phyloP scores from a whole-genome alignment of 768 basidiomycete genomes.

The Naganishia randhawae region DNA sequence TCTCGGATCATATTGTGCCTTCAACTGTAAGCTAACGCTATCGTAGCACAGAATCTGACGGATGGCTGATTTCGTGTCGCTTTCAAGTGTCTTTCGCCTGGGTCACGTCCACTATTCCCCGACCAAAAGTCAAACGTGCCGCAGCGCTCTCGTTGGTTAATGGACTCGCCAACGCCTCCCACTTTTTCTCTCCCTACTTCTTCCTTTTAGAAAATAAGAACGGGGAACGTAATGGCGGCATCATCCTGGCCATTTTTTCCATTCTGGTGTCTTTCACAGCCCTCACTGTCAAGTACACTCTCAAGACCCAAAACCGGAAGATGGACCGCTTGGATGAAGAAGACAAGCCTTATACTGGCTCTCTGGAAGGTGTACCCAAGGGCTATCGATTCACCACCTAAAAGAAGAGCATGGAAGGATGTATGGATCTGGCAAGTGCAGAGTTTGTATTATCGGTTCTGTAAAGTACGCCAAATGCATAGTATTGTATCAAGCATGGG shows the following conservation, averaged over 20 bases:
- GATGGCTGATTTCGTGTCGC: not conserved
- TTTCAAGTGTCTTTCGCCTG: constrained; percentile 21
- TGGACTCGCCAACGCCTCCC: constrained; percentile 41
- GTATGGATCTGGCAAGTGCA: no score
- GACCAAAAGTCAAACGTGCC: constrained; percentile 44
- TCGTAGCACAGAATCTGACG: not conserved
- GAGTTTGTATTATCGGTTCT: not conserved
- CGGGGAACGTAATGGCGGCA: constrained; percentile 13
- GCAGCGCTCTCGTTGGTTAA: constrained; percentile 43
- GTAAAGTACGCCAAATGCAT: not conserved
- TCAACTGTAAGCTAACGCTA: constrained; percentile 14
- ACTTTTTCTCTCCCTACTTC: constrained; percentile 34
- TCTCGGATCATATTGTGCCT: constrained; percentile 22
- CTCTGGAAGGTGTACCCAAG: constrained; percentile 31
- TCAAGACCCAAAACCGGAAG: constrained; percentile 27
- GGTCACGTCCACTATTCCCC: constrained; percentile 33
- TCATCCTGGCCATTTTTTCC: constrained; percentile 27
- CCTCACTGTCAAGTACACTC: constrained; percentile 27
- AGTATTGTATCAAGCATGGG: no score
- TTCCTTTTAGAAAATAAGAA: not conserved
- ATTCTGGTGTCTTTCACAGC: constrained; percentile 15
- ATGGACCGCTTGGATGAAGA: constrained; percentile 27
- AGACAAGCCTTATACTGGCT: constrained; percentile 25
- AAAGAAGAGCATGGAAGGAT: not conserved
- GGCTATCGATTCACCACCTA: constrained; percentile 30